Evolutionary conservation across 2,329 filamentous ascomycete genomes (phyloP), one percentile per base, ranked within the genome.

Genomic region (Diplodia sapinea): DNA sequence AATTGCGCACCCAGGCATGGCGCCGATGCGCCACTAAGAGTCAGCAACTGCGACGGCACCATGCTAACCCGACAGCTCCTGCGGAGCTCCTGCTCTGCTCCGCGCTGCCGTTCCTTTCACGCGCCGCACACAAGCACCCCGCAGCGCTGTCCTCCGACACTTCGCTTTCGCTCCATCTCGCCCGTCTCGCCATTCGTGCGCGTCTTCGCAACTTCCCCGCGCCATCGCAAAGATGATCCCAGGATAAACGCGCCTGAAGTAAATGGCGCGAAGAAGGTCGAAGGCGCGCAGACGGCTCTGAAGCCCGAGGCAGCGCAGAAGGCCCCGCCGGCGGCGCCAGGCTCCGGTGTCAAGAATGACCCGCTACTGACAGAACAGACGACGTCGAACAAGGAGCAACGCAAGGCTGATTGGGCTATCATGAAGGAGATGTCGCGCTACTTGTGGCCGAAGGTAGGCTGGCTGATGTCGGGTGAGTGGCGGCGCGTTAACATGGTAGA

Each of bases 361-460:
- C 84, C 87, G 36, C 79, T 94, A 52, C 86, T 91, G 23, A 81
- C 85, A 13, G 84, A 90, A 75, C 85, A 91, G 69, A 89, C 87
- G 1, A 76, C 87, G 75, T 88, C 88, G 62, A 89, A 88, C 23
- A 89, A 94, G 73, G 92, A 97, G 80, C 96, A 99, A 84, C 88
- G 95, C 73, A 96, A 94, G 81, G 94, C 94, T 9, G 95, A 99
- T 76, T 97, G 94, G 94, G 94, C 94, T 57, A 99, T 99, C 72
- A 95, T 99, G 85, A 96, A 91, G 81, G 94, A 99, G 79, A 98
- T 99, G 94, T 89, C 91, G 69, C 89, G 89, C 70, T 99, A 99
- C 79, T 83, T 99, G 26, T 99, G 95, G 95, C 95, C 95, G 26
- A 96, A 95, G 80, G 84, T 67, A 59, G 54, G 65, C 55, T 36